These are phyloP conservation scores for Paramecium caudatum DNA, from an alignment of 73 alveolate genomes.

Conservation along the genomic window DNA sequence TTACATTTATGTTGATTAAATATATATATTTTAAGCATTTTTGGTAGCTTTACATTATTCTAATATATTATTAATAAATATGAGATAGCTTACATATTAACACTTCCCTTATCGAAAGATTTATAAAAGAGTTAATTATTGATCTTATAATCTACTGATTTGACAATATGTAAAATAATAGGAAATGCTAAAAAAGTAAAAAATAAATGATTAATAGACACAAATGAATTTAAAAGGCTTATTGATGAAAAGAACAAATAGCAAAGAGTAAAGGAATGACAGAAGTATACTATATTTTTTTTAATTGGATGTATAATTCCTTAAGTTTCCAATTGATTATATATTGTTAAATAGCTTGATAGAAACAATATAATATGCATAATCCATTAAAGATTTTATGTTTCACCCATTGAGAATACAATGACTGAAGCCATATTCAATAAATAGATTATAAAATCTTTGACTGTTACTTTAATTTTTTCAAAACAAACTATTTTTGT, in stretches of 20 bases:
- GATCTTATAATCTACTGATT: neutral
- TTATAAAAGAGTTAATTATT: neutral
- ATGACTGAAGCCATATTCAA: neutral
- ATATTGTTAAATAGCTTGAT: neutral
- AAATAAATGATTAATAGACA: neutral
- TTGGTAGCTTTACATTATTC: neutral
- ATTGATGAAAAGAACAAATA: neutral
- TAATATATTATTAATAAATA: neutral
- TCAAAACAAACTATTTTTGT: neutral
- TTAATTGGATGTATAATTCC: neutral
- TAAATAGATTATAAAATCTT: neutral
- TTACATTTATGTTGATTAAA: neutral
- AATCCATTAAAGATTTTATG: neutral
- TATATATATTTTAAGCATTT: neutral
- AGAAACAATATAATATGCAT: neutral
- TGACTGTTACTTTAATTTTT: neutral
- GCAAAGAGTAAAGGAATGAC: neutral
- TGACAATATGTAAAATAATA: neutral
- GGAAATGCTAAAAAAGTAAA: constrained; percentile 14
- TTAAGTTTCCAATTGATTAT: neutral
- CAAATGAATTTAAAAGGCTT: neutral
- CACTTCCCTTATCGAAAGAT: neutral
- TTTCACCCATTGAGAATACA: neutral
- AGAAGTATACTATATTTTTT: neutral
- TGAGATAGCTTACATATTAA: neutral